Evolutionary conservation across 768 basidiomycete genomes (phyloP), one percentile per base, ranked within the genome.

Genomic region (Mycena venus): DNA sequence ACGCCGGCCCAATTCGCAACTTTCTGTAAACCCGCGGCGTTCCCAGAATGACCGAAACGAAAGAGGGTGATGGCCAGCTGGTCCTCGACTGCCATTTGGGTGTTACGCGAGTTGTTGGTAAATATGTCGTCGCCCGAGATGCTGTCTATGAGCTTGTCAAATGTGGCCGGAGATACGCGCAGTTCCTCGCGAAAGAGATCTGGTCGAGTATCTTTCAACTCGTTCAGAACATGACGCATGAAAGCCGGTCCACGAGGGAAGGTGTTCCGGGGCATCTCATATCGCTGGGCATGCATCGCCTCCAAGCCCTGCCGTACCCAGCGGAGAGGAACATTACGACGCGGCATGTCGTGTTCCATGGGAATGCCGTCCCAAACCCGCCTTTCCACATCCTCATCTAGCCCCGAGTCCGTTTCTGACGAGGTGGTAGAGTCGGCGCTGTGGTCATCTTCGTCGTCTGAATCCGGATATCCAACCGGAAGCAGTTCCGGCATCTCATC

Each of bases 51-150:
- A 1, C 86, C 85, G 78, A 87, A 86, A 0, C 82, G 79, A 49
- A 81, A 86, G 21, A 88, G 83, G 12, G 81, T 61, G 51, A 88
- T 83, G 3, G 84, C 85, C 12, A 88, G 73, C 65, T 88, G 86
- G 3, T 59, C 11, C 19, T 78, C 79, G 27, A 84, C 66, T 25
- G 81, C 75, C 12, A 78, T 68, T 68, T 84, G 84, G 3, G 25
- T 31, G 29, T 74, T 77, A 19, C 67, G 58, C 15, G 82, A 82
- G 67, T 80, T 56, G 67, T 82, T 85, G 15, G 59, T 23, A 58
- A 84, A 84, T 25, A 82, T 63, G 2, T 71, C 70, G 55, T 84
- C 73, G 38, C 70, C 51, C 12, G 58, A 19, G 47, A 85, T 73
- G 8, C n/a, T 11, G 9, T 42, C 51, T 10, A 84, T 60, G 38